These are phyloP conservation scores for Flaveria linearis DNA, from an alignment of 129 eudicot genomes.

Conservation along the genomic window DNA sequence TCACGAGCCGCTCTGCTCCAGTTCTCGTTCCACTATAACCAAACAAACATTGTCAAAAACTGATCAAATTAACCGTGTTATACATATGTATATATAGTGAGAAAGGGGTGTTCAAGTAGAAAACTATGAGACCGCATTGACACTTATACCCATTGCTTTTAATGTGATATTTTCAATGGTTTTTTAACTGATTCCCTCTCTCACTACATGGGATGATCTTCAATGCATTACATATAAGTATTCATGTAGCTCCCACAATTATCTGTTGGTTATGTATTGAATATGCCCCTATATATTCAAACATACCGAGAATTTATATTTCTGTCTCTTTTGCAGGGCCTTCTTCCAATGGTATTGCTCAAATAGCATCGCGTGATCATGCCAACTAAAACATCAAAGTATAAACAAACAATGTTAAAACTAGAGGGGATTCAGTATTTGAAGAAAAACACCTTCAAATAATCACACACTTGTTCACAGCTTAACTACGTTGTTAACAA, in stretches of 20 bases:
- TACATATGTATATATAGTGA: too few species aligned
- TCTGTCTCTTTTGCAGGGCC: conserved; percentile 64
- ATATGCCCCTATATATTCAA: neutral
- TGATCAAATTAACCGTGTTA: neutral
- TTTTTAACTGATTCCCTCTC: neutral
- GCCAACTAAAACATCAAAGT: conserved; percentile 66
- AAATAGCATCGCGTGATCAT: conserved; percentile 76
- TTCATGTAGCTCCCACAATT: neutral
- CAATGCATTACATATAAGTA: neutral
- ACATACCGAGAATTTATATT: conserved; percentile 66
- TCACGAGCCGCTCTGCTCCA: conserved; percentile 64
- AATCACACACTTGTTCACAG: neutral
- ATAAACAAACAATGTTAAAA: conserved; percentile 7
- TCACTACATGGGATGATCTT: neutral
- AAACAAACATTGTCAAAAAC: conserved; percentile 19
- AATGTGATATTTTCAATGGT: neutral
- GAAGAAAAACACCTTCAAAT: neutral
- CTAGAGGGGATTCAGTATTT: neutral
- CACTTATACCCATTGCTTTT: neutral
- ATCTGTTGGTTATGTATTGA: neutral
- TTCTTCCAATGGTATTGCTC: conserved; percentile 95
- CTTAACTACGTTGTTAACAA: neutral
- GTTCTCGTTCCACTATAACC: conserved; percentile 80
- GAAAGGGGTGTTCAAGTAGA: neutral
- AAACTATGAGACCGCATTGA: neutral